Evolutionary conservation across 495 filamentous ascomycete genomes (phyloP).

Genomic region (Talaromyces borbonicus): DNA sequence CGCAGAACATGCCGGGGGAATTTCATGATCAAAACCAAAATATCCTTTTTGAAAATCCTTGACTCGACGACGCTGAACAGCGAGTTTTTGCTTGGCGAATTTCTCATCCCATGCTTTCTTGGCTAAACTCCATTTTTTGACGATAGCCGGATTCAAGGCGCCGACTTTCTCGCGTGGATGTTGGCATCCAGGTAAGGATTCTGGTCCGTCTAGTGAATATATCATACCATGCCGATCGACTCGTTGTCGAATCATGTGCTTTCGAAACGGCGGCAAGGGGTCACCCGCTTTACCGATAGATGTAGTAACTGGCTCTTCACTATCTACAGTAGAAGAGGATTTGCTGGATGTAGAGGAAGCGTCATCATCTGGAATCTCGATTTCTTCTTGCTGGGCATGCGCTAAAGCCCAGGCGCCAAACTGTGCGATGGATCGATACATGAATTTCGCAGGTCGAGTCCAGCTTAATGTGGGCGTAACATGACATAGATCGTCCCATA

Average conservation of each 20-base stretch:
- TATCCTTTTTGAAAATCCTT: conserved; percentile 62
- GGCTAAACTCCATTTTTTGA: conserved; percentile 70
- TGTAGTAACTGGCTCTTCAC: conserved; percentile 15
- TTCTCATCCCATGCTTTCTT: conserved; percentile 61
- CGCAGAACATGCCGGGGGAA: conserved; percentile 72
- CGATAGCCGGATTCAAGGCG: conserved; percentile 66
- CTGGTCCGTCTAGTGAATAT: conserved; percentile 50
- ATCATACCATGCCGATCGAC: conserved; percentile 68
- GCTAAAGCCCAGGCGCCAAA: conserved; percentile 88
- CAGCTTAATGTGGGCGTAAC: conserved; percentile 86
- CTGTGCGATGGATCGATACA: conserved; percentile 83
- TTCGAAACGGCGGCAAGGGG: conserved; percentile 61
- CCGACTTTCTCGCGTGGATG: conserved; percentile 58
- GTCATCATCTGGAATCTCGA: conserved; percentile 71
- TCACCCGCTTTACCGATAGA: conserved; percentile 74
- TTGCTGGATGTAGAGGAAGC: conserved; percentile 59
- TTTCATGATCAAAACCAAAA: conserved; percentile 60
- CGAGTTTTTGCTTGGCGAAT: conserved; percentile 54
- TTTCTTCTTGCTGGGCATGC: conserved; percentile 63
- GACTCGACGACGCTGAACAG: conserved; percentile 58
- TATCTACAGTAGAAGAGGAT: conserved; percentile 40
- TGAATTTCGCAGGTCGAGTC: conserved; percentile 86
- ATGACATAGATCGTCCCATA: conserved; percentile 92
- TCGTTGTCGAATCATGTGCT: conserved; percentile 85
- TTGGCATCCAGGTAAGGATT: conserved; percentile 50